Evolutionary conservation across 2,329 filamentous ascomycete genomes (phyloP).

Genomic region (Pleurostoma richardsiae): DNA sequence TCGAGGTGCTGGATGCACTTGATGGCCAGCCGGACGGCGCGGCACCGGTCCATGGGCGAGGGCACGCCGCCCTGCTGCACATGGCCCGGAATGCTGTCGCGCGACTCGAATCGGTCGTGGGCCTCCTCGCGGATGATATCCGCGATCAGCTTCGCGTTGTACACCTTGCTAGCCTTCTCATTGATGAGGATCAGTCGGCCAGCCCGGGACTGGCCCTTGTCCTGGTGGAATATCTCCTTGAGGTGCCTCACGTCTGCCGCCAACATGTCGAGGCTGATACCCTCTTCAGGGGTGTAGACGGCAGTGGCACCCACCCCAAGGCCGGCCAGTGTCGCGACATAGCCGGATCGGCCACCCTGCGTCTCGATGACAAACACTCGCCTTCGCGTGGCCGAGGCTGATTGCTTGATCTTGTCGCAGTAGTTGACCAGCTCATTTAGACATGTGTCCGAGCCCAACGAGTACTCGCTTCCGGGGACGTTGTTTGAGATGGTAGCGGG

Average conservation of each 20-base stretch:
- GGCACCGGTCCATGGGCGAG: slow-evolving; percentile 91
- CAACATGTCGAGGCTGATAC: slow-evolving; percentile 89
- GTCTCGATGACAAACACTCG: slow-evolving; percentile 98
- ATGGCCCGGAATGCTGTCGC: slow-evolving; percentile 87
- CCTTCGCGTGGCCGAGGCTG: slow-evolving; percentile 85
- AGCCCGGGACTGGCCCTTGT: slow-evolving; percentile 82
- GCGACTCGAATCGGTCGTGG: slow-evolving; percentile 84
- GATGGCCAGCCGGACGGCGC: slow-evolving; percentile 86
- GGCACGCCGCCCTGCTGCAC: slow-evolving; percentile 93
- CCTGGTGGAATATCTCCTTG: slow-evolving; percentile 76
- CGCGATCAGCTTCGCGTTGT: slow-evolving; percentile 88
- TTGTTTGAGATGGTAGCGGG: slow-evolving; percentile 99
- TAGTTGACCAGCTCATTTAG: slow-evolving; percentile 92
- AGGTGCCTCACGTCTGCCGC: slow-evolving; percentile 85
- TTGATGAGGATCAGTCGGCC: slow-evolving; percentile 96
- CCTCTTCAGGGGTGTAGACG: slow-evolving; percentile 96
- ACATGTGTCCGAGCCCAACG: slow-evolving; percentile 92
- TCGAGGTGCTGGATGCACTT: slow-evolving; percentile 93
- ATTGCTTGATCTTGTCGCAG: slow-evolving; percentile 97
- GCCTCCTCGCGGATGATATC: slow-evolving; percentile 95
- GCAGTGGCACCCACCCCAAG: slow-evolving; percentile 88
- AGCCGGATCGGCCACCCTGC: slow-evolving; percentile 90
- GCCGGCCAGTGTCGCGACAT: slow-evolving; percentile 85
- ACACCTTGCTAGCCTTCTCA: slow-evolving; percentile 86
- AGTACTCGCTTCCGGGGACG: slow-evolving; percentile 96